phyloP scores from a whole-genome alignment of 768 basidiomycete species.

The Boletellus ananiceps region DNA sequence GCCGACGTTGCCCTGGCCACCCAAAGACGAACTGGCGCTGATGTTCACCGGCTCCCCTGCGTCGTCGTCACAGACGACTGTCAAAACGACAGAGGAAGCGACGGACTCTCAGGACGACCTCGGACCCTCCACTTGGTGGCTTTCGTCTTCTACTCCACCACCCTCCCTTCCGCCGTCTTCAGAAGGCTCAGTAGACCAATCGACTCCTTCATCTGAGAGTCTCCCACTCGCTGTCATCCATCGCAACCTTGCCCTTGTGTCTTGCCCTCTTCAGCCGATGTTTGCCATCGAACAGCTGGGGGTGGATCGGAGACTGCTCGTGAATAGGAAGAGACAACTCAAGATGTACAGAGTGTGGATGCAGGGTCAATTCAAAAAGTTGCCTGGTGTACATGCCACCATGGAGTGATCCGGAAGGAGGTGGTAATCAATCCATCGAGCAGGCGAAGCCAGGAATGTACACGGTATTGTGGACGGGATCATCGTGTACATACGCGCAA shows the following conservation, averaged over 20 bases:
- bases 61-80: slow-evolving; percentile 29
- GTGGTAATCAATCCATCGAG: background rate
- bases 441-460: background rate
- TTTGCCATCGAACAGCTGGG: slow-evolving; percentile 85
- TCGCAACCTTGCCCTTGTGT: slow-evolving; percentile 27
- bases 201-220: background rate
- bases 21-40: slow-evolving; percentile 68
- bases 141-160: slow-evolving; percentile 9
- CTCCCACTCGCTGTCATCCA: slow-evolving; percentile 29
- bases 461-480: too few relatives aligned
- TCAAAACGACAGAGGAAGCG: slow-evolving; percentile 30
- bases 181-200: background rate
- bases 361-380: slow-evolving; percentile 77
- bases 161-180: background rate
- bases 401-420: background rate
- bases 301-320: slow-evolving; percentile 81
- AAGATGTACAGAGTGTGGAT: slow-evolving; percentile 99
- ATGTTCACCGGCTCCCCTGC: slow-evolving; percentile 67
- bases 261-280: slow-evolving; percentile 48
- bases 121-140: background rate
- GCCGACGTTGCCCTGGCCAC: background rate
- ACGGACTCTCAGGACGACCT: slow-evolving; percentile 31
- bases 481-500: too few relatives aligned
- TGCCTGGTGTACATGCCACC: background rate
- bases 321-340: slow-evolving; percentile 89